Percentiles rank a stretch among this genome's conserved stretches.
Evolutionary conservation across 1,284 basidiomycete species (phyloP).

Genomic region (Ceratobasidium sp.): DNA sequence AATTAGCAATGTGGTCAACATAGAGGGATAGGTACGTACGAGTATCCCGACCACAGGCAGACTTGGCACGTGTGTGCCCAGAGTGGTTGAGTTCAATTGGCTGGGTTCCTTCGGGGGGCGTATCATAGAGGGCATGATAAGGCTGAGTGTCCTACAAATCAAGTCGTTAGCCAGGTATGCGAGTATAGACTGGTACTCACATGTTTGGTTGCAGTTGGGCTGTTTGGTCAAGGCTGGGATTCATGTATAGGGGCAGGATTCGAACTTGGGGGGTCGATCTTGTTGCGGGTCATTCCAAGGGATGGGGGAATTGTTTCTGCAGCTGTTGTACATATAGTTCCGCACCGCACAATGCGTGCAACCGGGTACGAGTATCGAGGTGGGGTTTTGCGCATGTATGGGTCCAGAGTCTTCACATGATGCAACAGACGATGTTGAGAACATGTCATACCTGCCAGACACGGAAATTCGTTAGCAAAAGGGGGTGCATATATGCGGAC

Average conservation of each 20-base stretch:
- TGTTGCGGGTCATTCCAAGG: neutral
- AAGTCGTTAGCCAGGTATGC: neutral
- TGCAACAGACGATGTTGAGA: no score
- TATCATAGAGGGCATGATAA: neutral
- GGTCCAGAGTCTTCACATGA: neutral
- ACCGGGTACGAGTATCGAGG: no score
- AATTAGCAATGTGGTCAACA: neutral
- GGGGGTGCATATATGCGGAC: neutral
- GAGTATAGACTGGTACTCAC: neutral
- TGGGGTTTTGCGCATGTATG: neutral
- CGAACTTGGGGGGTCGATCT: neutral
- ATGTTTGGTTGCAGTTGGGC: neutral
- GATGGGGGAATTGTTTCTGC: neutral
- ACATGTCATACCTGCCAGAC: neutral
- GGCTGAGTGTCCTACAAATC: neutral
- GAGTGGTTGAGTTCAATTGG: neutral
- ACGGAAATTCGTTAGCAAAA: neutral
- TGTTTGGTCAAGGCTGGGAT: neutral
- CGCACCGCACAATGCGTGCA: no score
- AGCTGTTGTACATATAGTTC: neutral
- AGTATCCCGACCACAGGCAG: neutral
- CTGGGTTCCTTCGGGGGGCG: slow-evolving; percentile 1
- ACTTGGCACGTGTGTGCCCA: neutral
- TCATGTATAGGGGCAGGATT: slow-evolving; percentile 9
- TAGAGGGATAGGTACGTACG: neutral